phyloP scores from a whole-genome alignment of 2,329 filamentous ascomycete genomes.

The Phoma sp. region DNA sequence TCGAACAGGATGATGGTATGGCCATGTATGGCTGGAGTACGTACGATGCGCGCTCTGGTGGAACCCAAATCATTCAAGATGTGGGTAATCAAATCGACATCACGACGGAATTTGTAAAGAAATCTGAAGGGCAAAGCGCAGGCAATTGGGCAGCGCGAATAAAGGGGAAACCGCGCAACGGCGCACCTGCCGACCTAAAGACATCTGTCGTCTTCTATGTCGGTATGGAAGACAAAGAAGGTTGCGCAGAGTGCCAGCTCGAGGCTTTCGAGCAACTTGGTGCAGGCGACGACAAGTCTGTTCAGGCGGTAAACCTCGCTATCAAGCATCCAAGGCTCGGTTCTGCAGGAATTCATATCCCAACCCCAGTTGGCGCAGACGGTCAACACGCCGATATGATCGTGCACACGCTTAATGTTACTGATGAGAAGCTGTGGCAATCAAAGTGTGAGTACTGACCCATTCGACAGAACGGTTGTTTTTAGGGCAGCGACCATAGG shows the following conservation, averaged over 20 bases:
- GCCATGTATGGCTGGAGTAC: conserved; percentile 96
- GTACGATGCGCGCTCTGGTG: conserved; percentile 85
- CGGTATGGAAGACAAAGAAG: conserved; percentile 73
- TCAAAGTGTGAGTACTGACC: conserved; percentile 62
- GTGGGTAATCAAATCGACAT: conserved; percentile 83
- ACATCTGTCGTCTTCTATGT: conserved; percentile 83
- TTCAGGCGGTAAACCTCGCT: conserved; percentile 68
- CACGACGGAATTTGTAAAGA: conserved; percentile 89
- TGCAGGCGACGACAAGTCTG: conserved; percentile 53
- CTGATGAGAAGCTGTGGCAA: conserved; percentile 76
- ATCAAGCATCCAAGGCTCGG: conserved; percentile 75
- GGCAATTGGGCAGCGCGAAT: conserved; percentile 90
- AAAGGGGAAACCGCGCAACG: conserved; percentile 75
- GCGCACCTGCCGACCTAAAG: conserved; percentile 68
- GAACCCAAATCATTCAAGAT: conserved; percentile 86
- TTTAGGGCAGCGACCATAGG: too few species aligned
- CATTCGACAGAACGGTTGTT: too few species aligned
- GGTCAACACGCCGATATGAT: conserved; percentile 66
- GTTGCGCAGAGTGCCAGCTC: conserved; percentile 52
- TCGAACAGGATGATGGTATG: conserved; percentile 92
- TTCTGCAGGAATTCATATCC: conserved; percentile 77
- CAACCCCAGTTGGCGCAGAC: conserved; percentile 61
- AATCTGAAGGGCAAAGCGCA: conserved; percentile 80
- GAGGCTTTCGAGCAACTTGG: conserved; percentile 62
- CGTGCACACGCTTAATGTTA: conserved; percentile 70